Evolutionary conservation across 345 rosid species (phyloP).

Genomic region (thale cress (Arabidopsis thaliana)): TAIR10.1 NC_003070.9:7550501-7551000

Average conservation of each 20-base stretch:
- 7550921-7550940: conserved; percentile 13
- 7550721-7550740: conserved; percentile 37
- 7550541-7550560: conserved; percentile 11
- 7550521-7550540: not conserved
- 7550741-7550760: conserved; percentile 32
- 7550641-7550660: not conserved
- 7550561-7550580: not conserved
- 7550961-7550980: conserved; percentile 4
- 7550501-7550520: conserved; percentile 53
- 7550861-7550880: conserved; percentile 15
- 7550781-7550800: not conserved
- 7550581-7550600: conserved; percentile 29
- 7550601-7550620: conserved; percentile 6
- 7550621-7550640: not conserved
- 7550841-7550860: not conserved
- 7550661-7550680: conserved; percentile 27
- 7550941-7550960: conserved; percentile 29
- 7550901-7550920: conserved; percentile 22
- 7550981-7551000: not conserved
- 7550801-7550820: not conserved
- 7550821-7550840: not conserved
- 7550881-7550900: conserved; percentile 17
- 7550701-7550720: conserved; percentile 37
- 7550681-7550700: conserved; percentile 41
- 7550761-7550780: conserved; percentile 11